Conservation (phyloP, 2,329 filamentous ascomycete genomes). For the Rhexocercosporidium sp. region DNA sequence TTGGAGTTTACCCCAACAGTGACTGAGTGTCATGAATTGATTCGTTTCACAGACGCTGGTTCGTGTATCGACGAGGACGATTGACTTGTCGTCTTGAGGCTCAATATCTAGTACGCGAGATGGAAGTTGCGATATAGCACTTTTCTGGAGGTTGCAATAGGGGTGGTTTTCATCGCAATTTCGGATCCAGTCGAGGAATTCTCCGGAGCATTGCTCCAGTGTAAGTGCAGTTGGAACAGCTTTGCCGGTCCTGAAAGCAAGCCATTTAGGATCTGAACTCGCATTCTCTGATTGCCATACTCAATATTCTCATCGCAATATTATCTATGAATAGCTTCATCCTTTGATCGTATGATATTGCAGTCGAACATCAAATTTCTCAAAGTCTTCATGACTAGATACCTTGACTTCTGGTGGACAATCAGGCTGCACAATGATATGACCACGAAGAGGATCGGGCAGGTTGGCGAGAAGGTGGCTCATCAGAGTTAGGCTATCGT, state of each 20-base stretch:
- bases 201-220: too few relatives aligned
- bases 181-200: too few relatives aligned
- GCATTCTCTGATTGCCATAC: too few relatives aligned
- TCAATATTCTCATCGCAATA: not conserved
- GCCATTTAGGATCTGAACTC: too few relatives aligned
- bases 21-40: not conserved
- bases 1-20: not conserved
- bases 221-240: too few relatives aligned
- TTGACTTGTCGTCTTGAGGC: not conserved
- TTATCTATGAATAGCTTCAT: not conserved
- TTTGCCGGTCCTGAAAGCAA: too few relatives aligned
- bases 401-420: not conserved
- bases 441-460: too few relatives aligned
- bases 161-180: not conserved
- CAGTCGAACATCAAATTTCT: not conserved
- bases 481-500: too few relatives aligned
- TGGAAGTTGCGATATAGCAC: not conserved
- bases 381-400: not conserved
- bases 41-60: not conserved
- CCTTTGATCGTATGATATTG: not conserved
- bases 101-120: not conserved
- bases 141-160: not conserved
- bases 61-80: not conserved
- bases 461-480: too few relatives aligned
- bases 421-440: not conserved